Conservation (phyloP, 1,139 yeast genomes). For the Scheffersomyces quercinus region DNA sequence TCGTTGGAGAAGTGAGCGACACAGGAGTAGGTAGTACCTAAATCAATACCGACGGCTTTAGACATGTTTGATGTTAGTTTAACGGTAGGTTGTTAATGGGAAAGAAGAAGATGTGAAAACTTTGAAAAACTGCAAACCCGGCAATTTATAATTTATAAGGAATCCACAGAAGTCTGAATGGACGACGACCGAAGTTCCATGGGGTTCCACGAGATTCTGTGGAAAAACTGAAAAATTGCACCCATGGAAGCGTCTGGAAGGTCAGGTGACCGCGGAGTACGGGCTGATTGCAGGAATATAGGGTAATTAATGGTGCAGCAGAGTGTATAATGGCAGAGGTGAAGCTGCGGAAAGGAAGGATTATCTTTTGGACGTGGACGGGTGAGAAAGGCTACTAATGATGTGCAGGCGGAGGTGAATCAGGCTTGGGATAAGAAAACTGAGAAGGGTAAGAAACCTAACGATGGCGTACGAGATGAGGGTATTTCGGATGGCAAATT, state of each 20-base stretch:
- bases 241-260: constrained; percentile 9
- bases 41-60: constrained; percentile 80
- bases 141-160: constrained; percentile 8
- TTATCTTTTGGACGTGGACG: too few species aligned
- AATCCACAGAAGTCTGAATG: constrained; percentile 6
- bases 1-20: constrained; percentile 76
- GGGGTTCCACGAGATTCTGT: constrained; percentile 15
- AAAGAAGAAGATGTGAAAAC: constrained; percentile 9
- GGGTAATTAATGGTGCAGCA: too few species aligned
- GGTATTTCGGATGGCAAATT: too few species aligned
- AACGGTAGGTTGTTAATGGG: constrained; percentile 1
- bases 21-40: constrained; percentile 85
- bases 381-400: too few species aligned
- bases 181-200: constrained; percentile 12
- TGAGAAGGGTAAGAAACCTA: too few species aligned
- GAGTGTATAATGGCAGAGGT: too few species aligned
- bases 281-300: too few species aligned
- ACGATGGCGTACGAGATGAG: too few species aligned
- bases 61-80: constrained; percentile 37
- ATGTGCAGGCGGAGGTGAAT: too few species aligned
- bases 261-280: too few species aligned
- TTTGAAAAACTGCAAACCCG: constrained; percentile 4
- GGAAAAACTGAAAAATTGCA: constrained; percentile 7
- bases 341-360: too few species aligned
- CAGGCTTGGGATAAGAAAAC: too few species aligned